Evolutionary conservation across 1,284 basidiomycete species (phyloP).

Genomic region (Tilletia indica): DNA sequence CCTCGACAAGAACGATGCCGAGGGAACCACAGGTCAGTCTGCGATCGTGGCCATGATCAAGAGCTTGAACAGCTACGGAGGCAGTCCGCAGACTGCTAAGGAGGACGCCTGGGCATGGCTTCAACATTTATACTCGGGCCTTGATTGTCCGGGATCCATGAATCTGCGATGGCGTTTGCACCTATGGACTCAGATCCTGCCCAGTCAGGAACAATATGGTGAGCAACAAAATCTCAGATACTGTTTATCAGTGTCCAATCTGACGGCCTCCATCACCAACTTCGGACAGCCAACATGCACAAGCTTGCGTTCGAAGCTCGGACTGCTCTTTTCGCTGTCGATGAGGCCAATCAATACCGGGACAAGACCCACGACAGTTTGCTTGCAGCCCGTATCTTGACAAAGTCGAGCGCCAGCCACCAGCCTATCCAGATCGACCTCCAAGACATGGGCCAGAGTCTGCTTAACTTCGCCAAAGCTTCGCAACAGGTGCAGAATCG

Average conservation of each 20-base stretch:
- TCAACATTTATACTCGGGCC: neutral
- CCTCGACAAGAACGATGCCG: neutral
- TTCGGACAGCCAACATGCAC: neutral
- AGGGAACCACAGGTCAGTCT: neutral
- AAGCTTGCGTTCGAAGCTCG: neutral
- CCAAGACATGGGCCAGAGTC: no score
- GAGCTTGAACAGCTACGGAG: neutral
- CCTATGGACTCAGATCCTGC: constrained; percentile 8
- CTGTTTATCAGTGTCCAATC: no score
- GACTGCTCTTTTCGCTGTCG: constrained; percentile 5
- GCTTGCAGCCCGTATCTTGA: neutral
- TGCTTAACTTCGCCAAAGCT: neutral
- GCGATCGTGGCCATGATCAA: neutral
- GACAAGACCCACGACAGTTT: neutral
- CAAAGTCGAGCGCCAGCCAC: no score
- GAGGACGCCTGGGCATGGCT: neutral
- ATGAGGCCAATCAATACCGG: constrained; percentile 12
- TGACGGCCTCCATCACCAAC: no score
- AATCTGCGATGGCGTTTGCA: no score
- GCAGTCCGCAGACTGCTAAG: constrained; percentile 1
- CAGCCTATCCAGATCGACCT: no score
- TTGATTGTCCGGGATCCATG: no score
- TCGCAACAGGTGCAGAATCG: neutral
- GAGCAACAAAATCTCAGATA: neutral
- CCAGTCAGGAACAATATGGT: neutral